Base-by-base conservation (phyloP, 164 flowering plant genomes). In the Chimonanthus praecox region DNA sequence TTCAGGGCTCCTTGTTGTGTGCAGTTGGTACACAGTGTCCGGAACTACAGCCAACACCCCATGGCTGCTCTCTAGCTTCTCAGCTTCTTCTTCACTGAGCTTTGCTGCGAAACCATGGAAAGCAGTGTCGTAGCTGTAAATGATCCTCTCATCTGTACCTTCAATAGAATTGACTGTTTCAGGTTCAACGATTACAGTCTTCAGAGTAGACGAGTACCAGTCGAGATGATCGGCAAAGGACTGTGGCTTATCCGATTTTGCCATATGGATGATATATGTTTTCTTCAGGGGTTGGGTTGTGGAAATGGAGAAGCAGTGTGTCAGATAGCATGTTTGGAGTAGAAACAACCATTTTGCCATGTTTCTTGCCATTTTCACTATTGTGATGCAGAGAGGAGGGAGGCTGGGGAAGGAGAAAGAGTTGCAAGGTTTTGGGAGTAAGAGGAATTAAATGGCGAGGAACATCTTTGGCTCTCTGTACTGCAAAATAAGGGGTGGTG, bases 1-100 rank as follows among this genome's bases (percentile, higher is more conserved):
- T 76, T 64, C 63, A 1, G 98, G 97, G 69, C 97, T 94, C 73
- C 98, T 84, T 0, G 98, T 94, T 33, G 98, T 94, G 85, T 94
- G 98, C 3, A 92, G 82, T 2, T 88, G 79, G 82, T 91, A 88
- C 3, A 81, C 75, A 0, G 79, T 79, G 49, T 94, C 97, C 0
- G 90, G 92, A 67, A 80, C 78, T 4, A 90, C 73, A 3, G 87
- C 84, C 71, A 90, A 21, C 4, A 94, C 98, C 0, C 91, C 95
- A 18, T 84, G 75, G 69, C 76, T 76, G 47, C 76, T 67, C 72
- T 83, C 81, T 7, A 94, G 83, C 65, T 50, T 82, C 73, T 74
- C 75, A 2, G 88, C 90, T 78, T 94, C 97, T 49, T 83, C 86
- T 50, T 80, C 79, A 16, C 71, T 88, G 47, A 94, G 83, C 69